These are phyloP conservation scores for Fragaria iinumae DNA, from an alignment of 306 rosid species.

Conservation along the genomic window DNA sequence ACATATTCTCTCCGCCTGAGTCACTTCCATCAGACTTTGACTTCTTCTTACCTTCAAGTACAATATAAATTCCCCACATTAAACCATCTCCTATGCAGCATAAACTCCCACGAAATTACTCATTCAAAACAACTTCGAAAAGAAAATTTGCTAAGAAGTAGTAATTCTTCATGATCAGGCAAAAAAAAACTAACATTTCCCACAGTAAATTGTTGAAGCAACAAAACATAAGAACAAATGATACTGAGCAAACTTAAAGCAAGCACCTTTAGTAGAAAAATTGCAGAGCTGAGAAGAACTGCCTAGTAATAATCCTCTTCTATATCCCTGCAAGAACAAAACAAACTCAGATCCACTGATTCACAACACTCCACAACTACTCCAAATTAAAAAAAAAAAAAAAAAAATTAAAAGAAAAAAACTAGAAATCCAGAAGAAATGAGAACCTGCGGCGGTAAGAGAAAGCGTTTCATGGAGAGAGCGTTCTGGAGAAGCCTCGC, in stretches of 20 bases:
- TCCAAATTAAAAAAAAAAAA: not conserved
- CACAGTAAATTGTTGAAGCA: not conserved
- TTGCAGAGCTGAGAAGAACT: slow-evolving; percentile 44
- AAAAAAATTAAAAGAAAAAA: not conserved
- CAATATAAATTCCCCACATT: slow-evolving; percentile 12
- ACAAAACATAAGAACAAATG: not conserved
- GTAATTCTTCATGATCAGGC: too few species aligned
- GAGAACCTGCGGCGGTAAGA: slow-evolving; percentile 45
- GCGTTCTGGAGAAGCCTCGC: slow-evolving; percentile 68
- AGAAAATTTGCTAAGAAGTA: not conserved
- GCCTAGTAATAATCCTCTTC: slow-evolving; percentile 48
- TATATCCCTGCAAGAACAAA: slow-evolving; percentile 44
- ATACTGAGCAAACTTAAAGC: slow-evolving; percentile 5
- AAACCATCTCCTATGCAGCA: not conserved
- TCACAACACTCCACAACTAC: not conserved
- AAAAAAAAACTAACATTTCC: not conserved
- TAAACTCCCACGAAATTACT: not conserved
- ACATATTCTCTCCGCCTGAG: slow-evolving; percentile 58
- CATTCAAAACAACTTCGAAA: not conserved
- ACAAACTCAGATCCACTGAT: slow-evolving; percentile 14
- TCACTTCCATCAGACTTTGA: slow-evolving; percentile 75
- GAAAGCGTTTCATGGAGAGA: slow-evolving; percentile 45
- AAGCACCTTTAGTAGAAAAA: slow-evolving; percentile 73
- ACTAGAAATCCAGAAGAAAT: not conserved
- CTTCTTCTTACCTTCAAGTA: slow-evolving; percentile 53